Evolutionary conservation across 805 yeast genomes (phyloP).

Genomic region (Tetrapisispora fleetii): DNA sequence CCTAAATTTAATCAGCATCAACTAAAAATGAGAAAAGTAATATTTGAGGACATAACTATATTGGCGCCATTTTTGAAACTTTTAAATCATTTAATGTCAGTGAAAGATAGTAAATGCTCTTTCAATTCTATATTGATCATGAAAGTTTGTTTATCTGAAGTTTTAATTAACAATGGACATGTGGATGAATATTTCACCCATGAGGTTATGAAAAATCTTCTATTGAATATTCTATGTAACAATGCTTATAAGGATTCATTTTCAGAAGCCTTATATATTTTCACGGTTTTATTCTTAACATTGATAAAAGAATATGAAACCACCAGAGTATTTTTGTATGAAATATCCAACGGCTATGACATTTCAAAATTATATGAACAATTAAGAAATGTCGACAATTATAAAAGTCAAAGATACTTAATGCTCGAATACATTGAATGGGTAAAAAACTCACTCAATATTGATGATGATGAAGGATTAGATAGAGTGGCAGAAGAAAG

Average conservation of each 20-base stretch:
- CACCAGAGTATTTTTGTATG: slow-evolving; percentile 44
- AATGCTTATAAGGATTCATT: slow-evolving; percentile 79
- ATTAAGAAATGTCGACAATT: slow-evolving; percentile 52
- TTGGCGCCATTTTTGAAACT: slow-evolving; percentile 72
- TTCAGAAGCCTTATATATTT: slow-evolving; percentile 82
- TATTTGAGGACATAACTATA: slow-evolving; percentile 52
- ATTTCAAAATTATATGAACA: slow-evolving; percentile 54
- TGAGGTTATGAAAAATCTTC: slow-evolving; percentile 57
- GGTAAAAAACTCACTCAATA: slow-evolving; percentile 37
- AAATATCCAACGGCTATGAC: slow-evolving; percentile 48
- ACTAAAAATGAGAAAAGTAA: slow-evolving; percentile 52
- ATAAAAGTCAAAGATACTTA: slow-evolving; percentile 72
- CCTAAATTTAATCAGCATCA: slow-evolving; percentile 43
- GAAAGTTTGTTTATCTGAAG: slow-evolving; percentile 60
- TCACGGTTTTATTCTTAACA: slow-evolving; percentile 69
- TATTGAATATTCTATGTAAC: slow-evolving; percentile 58
- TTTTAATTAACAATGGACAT: slow-evolving; percentile 58
- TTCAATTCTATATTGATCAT: slow-evolving; percentile 80
- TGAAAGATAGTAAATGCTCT: slow-evolving; percentile 86
- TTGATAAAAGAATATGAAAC: slow-evolving; percentile 65
- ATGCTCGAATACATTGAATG: slow-evolving; percentile 65
- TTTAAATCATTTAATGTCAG: slow-evolving; percentile 64
- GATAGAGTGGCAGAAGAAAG: slow-evolving; percentile 22
- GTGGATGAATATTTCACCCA: slow-evolving; percentile 52
- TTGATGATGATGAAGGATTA: slow-evolving; percentile 34